Evolutionary conservation across 2,329 filamentous ascomycete genomes (phyloP), one percentile per base, ranked within the genome.

Genomic region (Colletotrichum phormii): DNA sequence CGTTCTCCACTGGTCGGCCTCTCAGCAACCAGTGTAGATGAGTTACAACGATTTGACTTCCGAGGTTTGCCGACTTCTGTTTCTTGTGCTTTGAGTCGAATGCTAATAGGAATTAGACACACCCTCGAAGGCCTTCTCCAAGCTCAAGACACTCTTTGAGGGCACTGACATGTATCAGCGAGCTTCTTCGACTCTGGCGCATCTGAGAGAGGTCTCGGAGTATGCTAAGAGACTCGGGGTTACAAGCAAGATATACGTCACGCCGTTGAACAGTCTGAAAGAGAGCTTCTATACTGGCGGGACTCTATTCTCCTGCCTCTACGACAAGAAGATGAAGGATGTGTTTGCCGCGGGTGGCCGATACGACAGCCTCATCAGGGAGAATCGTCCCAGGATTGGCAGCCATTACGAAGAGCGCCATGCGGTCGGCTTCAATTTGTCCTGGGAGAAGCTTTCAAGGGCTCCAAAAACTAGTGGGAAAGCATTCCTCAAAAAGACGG

Each of bases 301-400:
- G 8, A 87, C 98, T 33, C 86, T 98, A 55, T 98, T 99, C 80
- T 94, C 97, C 74, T 98, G 95, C 78, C 84, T 98, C 2, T 95
- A 95, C 75, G 96, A 98, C 80, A 92, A 90, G 74, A 97, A 95
- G 80, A 89, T 92, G 74, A 92, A 90, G 77, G 93, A 97, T 76
- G 94, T 98, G 0, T 95, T 98, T 78, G 97, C 96, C 6, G 97
- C 95, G 37, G 97, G 97, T 63, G 97, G 97, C 2, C 91, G 97
- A 61, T 99, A 99, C 80, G 97, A 99, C 80, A 91, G 91, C 60
- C 85, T 99, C 24, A 96, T 99, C 75, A 91, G 92, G 79, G 94
- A 97, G 73, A 94, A 97, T 78, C 90, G 92, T 9, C 93, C 94
- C 5, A 92, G 91, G 75, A 89, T 91, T 54, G 87, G 90, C 53